Evolutionary conservation across 2,329 filamentous ascomycete species (phyloP).

Genomic region (Alternaria infectoria): DNA sequence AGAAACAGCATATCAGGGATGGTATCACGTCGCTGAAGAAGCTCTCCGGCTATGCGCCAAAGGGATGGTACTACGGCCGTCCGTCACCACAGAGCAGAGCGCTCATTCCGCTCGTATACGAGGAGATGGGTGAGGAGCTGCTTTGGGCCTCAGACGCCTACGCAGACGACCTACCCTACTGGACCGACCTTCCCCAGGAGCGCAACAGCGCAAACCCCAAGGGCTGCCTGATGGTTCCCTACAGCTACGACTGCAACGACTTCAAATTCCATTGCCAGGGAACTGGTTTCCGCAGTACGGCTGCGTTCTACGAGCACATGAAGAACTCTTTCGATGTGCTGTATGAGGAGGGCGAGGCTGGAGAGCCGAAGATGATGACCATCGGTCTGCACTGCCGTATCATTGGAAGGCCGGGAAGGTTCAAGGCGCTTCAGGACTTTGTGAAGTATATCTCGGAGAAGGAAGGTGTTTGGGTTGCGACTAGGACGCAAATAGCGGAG

Average conservation of each 20-base stretch:
- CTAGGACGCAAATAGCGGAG: slow-evolving; percentile 60
- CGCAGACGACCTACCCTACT: slow-evolving; percentile 63
- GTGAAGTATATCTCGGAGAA: slow-evolving; percentile 61
- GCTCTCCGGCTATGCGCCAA: slow-evolving; percentile 55
- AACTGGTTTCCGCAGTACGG: slow-evolving; percentile 55
- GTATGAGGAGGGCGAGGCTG: slow-evolving; percentile 57
- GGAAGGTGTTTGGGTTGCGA: slow-evolving; percentile 63
- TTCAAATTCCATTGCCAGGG: slow-evolving; percentile 55
- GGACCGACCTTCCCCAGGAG: slow-evolving; percentile 61
- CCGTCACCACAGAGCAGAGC: slow-evolving; percentile 54
- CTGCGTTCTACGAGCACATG: slow-evolving; percentile 55
- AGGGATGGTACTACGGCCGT: slow-evolving; percentile 60
- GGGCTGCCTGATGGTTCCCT: slow-evolving; percentile 62
- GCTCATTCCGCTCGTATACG: slow-evolving; percentile 58
- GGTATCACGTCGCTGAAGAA: slow-evolving; percentile 51
- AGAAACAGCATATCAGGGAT: slow-evolving; percentile 56
- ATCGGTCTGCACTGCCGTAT: slow-evolving; percentile 62
- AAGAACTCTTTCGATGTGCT: slow-evolving; percentile 62
- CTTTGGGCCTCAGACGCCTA: slow-evolving; percentile 60
- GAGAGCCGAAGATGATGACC: slow-evolving; percentile 59
- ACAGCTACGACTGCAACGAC: slow-evolving; percentile 63
- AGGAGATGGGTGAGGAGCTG: slow-evolving; percentile 60
- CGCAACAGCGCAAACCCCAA: slow-evolving; percentile 49
- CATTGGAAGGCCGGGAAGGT: slow-evolving; percentile 60
- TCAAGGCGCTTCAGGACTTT: slow-evolving; percentile 59